Percentiles rank a stretch among this genome's conserved stretches.
Conservation (phyloP, 306 rosid species). For the Rubus parviflorus region DNA sequence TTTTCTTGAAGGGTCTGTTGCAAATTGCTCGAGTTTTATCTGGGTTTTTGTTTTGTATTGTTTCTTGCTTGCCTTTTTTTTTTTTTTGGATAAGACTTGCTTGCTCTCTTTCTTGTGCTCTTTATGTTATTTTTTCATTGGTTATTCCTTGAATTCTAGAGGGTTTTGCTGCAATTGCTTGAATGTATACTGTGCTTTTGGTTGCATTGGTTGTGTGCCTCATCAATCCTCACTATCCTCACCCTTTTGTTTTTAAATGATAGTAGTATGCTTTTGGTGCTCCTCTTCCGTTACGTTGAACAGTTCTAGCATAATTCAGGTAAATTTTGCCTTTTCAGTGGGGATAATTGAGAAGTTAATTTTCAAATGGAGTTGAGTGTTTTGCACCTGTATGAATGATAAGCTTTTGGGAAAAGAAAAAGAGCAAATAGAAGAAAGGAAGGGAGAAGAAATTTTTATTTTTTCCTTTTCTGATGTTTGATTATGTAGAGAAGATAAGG, state of each 20-base stretch:
- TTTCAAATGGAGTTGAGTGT: not conserved
- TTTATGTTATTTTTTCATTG: not conserved
- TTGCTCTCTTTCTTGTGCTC: no score
- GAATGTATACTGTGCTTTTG: not conserved
- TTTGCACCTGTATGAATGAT: not conserved
- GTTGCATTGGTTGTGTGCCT: constrained; percentile 1
- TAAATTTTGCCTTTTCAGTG: not conserved
- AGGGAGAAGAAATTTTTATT: not conserved
- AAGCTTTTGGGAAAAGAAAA: constrained; percentile 1
- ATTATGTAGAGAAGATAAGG: not conserved
- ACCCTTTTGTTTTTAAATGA: not conserved
- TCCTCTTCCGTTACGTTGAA: not conserved
- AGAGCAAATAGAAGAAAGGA: not conserved
- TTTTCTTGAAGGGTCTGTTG: not conserved
- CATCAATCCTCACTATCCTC: not conserved
- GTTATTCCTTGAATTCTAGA: not conserved
- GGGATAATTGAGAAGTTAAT: not conserved
- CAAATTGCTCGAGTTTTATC: not conserved
- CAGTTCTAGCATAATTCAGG: not conserved
- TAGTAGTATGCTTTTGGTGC: not conserved
- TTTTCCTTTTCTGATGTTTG: not conserved
- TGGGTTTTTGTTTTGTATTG: not conserved
- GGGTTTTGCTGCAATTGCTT: constrained; percentile 1
- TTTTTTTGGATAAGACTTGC: not conserved
- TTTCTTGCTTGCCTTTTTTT: not conserved